Evolutionary conservation across 805 yeast species (phyloP), one percentile per base, ranked within the genome.

Genomic region (Candida quercuum): DNA sequence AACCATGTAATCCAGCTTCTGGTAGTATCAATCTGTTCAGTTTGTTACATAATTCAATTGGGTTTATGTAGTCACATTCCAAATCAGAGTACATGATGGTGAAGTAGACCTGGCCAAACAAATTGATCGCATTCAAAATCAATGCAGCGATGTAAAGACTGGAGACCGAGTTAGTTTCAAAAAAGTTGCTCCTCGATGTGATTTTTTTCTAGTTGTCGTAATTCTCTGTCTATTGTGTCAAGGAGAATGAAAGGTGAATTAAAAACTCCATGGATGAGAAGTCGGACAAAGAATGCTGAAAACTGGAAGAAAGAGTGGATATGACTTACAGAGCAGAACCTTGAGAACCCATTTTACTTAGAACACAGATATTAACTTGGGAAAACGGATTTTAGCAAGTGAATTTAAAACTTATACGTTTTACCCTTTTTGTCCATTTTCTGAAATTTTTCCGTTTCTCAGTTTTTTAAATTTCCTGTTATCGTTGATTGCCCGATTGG

Each of bases 21-120:
- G 97, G 97, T 28, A 84, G 69, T 52, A 91, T 80, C 66, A 86
- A 80, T 52, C 83, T 80, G 72, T 93, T 93, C 59, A 93, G 76
- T 56, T 86, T 82, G 67, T 86, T 86, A 68, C 99, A 93, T 52
- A 93, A 73, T 66, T 91, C 98, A 60, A 91, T 87, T 40, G 98
- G 98, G 63, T 91, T 93, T 67, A 91, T 89, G 71, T 91, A 93
- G 64, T 93, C 99, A 57, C 89, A 81, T 64, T 86, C 98, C 62
- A 89, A 73, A 65, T 89, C 98, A 48, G 95, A 85, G 70, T 85
- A 91, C 82, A 88, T 80, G 64, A 89, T 88, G 35, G 96, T 87
- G 74, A 89, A 89, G 63, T 85, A 93, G 39, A 89, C 97, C 68
- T 89, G 97, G 28, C 85, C 71, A 59, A 91, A 88, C 65, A 91